These are phyloP conservation scores for Paramecium pentaurelia DNA, from an alignment of 73 alveolate species.

Conservation along the genomic window DNA sequence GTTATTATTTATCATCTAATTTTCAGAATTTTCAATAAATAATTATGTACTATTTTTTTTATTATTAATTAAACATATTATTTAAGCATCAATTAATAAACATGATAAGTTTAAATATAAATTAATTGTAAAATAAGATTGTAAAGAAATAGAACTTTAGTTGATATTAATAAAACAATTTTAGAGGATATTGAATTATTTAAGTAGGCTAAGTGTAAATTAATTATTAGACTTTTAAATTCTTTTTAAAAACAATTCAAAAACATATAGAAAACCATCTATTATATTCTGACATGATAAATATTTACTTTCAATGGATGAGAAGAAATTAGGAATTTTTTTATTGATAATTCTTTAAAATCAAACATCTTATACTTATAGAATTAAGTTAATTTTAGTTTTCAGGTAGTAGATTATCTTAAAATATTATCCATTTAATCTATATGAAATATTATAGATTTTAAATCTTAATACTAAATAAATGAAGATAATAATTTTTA, in stretches of 20 bases:
- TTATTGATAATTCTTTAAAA: not conserved
- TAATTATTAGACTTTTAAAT: no score
- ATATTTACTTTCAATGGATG: not conserved
- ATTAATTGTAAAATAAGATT: no score
- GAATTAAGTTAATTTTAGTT: not conserved
- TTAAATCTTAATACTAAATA: not conserved
- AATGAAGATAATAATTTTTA: not conserved
- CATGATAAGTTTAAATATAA: not conserved
- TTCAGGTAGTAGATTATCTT: not conserved
- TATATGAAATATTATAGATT: not conserved
- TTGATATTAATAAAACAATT: not conserved
- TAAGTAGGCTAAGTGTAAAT: not conserved
- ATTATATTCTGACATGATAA: not conserved
- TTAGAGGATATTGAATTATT: not conserved
- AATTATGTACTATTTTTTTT: not conserved
- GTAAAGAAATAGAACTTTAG: no score
- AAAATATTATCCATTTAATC: not conserved
- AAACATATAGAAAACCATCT: not conserved
- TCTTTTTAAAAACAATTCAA: not conserved
- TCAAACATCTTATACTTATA: not conserved
- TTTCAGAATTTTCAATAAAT: not conserved
- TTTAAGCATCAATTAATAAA: not conserved
- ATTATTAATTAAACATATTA: no score
- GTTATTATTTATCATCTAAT: not conserved
- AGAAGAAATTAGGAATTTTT: not conserved